Percentiles rank a stretch among this genome's conserved stretches.
Conservation (phyloP, 2,329 filamentous ascomycete species). For the Nemania sp. region DNA sequence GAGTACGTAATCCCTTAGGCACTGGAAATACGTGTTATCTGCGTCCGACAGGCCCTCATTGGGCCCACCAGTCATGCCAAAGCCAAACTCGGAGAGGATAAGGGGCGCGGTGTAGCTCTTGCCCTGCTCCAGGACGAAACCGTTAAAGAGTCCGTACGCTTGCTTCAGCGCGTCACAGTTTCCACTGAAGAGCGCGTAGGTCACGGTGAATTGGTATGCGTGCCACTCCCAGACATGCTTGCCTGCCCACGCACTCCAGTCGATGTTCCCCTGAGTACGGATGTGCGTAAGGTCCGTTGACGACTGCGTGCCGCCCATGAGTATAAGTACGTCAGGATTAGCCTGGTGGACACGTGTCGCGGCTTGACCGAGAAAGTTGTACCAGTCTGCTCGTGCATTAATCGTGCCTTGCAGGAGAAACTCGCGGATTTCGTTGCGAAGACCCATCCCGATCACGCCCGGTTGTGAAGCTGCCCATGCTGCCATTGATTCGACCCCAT, state of each 20-base stretch:
- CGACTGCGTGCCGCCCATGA: slow-evolving; percentile 66
- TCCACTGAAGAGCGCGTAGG: slow-evolving; percentile 56
- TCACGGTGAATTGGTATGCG: slow-evolving; percentile 67
- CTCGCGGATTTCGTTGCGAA: slow-evolving; percentile 69
- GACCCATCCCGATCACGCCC: slow-evolving; percentile 66
- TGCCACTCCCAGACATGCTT: slow-evolving; percentile 73
- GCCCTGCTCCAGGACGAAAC: slow-evolving; percentile 64
- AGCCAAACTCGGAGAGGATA: slow-evolving; percentile 71
- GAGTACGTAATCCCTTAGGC: slow-evolving; percentile 64
- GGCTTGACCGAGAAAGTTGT: slow-evolving; percentile 60
- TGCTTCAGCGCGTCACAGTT: slow-evolving; percentile 58
- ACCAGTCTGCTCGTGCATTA: slow-evolving; percentile 63
- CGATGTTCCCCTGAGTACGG: slow-evolving; percentile 53
- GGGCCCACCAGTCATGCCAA: slow-evolving; percentile 59
- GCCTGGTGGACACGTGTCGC: slow-evolving; percentile 62
- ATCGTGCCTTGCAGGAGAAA: slow-evolving; percentile 59
- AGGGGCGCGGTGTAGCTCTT: slow-evolving; percentile 64
- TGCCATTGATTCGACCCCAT: slow-evolving; percentile 64
- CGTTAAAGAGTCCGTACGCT: slow-evolving; percentile 61
- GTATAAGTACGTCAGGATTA: slow-evolving; percentile 64
- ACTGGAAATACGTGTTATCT: slow-evolving; percentile 63
- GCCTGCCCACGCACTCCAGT: slow-evolving; percentile 58
- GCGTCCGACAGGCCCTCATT: slow-evolving; percentile 57
- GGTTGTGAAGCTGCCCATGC: slow-evolving; percentile 60
- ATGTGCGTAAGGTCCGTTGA: slow-evolving; percentile 65